These are phyloP conservation scores for Suillus variegatus DNA, from an alignment of 768 basidiomycete species.

Conservation along the genomic window DNA sequence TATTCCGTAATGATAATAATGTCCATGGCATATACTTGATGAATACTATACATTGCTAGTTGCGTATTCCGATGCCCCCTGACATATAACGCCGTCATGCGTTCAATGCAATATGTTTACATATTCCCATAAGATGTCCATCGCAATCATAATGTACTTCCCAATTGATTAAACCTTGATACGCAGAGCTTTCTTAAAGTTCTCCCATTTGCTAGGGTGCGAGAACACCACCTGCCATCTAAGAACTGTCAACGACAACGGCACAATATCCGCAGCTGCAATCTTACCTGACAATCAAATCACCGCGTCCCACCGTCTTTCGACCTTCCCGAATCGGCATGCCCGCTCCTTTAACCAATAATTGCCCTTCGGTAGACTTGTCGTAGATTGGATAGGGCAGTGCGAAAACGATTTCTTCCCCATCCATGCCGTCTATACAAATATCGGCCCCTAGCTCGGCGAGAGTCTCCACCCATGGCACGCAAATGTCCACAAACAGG, in stretches of 20 bases:
- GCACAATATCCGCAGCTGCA: slow-evolving; percentile 2
- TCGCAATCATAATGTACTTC: slow-evolving; percentile 18
- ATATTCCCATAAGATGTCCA: slow-evolving; percentile 22
- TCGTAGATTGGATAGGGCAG: slow-evolving; percentile 56
- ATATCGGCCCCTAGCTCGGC: slow-evolving; percentile 49
- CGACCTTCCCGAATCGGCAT: slow-evolving; percentile 65
- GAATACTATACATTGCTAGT: slow-evolving; percentile 31
- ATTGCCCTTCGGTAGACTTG: slow-evolving; percentile 48
- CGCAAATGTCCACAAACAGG: slow-evolving; percentile 51
- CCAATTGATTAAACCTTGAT: slow-evolving; percentile 24
- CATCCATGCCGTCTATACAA: slow-evolving; percentile 57
- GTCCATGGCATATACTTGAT: slow-evolving; percentile 12
- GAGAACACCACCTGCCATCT: slow-evolving; percentile 36
- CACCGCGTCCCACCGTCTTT: slow-evolving; percentile 55
- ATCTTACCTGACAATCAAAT: slow-evolving; percentile 63
- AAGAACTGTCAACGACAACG: not conserved
- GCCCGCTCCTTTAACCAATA: slow-evolving; percentile 59
- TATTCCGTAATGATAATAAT: not conserved
- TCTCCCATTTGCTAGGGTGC: slow-evolving; percentile 33
- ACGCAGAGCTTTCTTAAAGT: slow-evolving; percentile 29
- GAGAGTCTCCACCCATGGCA: slow-evolving; percentile 57
- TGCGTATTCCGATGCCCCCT: slow-evolving; percentile 7
- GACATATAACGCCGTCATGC: not conserved
- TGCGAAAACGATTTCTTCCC: slow-evolving; percentile 48
- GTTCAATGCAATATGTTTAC: slow-evolving; percentile 15